Percentiles rank a stretch among this genome's conserved stretches.
These are phyloP conservation scores for Apophysomyces sp. DNA, from an alignment of 371 early-diverging fungal genomes.

Conservation along the genomic window DNA sequence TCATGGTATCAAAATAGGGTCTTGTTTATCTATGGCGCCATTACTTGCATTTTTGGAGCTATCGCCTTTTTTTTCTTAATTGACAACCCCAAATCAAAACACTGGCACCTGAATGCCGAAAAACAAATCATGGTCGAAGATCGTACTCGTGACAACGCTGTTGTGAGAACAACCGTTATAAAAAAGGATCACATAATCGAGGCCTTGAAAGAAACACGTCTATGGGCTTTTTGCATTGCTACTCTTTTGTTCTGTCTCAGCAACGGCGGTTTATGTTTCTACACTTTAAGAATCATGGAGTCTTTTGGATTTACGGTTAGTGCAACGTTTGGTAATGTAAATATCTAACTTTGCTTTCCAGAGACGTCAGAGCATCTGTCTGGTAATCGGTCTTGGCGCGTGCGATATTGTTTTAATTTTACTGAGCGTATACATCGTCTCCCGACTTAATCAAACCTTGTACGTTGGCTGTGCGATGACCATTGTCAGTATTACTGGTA, in stretches of 20 bases:
- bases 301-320: neutral
- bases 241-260: slow-evolving; percentile 3
- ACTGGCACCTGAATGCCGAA: slow-evolving; percentile 5
- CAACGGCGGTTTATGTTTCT: neutral
- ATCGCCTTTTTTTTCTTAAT: slow-evolving; percentile 24
- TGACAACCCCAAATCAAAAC: slow-evolving; percentile 12
- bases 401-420: slow-evolving; percentile 27
- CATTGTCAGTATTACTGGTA: slow-evolving; percentile 14
- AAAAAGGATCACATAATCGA: slow-evolving; percentile 23
- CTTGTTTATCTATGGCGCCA: slow-evolving; percentile 19
- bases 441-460: slow-evolving; percentile 15
- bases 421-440: slow-evolving; percentile 14
- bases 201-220: slow-evolving; percentile 21
- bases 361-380: slow-evolving; percentile 27
- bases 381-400: slow-evolving; percentile 24
- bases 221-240: slow-evolving; percentile 18
- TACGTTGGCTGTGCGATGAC: slow-evolving; percentile 13
- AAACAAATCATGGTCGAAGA: too few relatives aligned
- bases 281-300: neutral
- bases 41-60: slow-evolving; percentile 20
- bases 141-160: slow-evolving; percentile 21
- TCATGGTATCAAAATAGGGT: neutral
- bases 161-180: slow-evolving; percentile 17
- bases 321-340: neutral
- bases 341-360: slow-evolving; percentile 3